A percentile compares a stretch with the other conserved stretches of the same genome.
phyloP scores from a whole-genome alignment of 805 yeast genomes.

The Monosporozyma unispora region DNA sequence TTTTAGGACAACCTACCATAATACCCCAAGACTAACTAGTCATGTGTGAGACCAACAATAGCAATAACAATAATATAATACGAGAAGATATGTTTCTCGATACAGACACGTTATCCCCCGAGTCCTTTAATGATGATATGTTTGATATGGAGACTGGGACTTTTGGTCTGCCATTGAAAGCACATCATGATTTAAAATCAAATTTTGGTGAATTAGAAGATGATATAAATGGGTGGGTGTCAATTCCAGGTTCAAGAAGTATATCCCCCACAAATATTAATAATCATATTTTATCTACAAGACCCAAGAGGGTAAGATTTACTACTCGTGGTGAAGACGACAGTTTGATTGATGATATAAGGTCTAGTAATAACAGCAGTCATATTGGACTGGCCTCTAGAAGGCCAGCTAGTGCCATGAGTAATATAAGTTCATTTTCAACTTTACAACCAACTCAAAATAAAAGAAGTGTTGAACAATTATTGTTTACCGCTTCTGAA shows the following conservation, averaged over 20 bases:
- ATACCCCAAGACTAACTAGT: not conserved
- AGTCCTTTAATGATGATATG: not conserved
- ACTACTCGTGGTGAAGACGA: not conserved
- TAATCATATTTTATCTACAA: not conserved
- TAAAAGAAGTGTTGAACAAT: slow-evolving; percentile 19
- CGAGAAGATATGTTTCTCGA: not conserved
- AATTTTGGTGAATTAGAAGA: slow-evolving; percentile 1
- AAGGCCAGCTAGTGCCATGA: not conserved
- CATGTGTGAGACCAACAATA: not conserved
- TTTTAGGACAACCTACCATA: no score
- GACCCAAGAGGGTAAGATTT: not conserved
- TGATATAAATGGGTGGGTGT: not conserved
- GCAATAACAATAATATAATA: not conserved
- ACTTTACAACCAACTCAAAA: not conserved
- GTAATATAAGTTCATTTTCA: not conserved
- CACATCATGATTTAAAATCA: not conserved
- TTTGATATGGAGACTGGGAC: not conserved
- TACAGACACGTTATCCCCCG: not conserved
- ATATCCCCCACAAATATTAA: not conserved
- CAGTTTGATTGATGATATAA: not conserved
- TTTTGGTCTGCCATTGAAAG: slow-evolving; percentile 1
- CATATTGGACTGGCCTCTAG: slow-evolving; percentile 3
- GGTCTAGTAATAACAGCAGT: not conserved
- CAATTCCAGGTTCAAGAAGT: not conserved
- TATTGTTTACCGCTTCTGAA: slow-evolving; percentile 23